Percentiles rank a stretch among this genome's conserved stretches.
These are phyloP conservation scores for Linum tenue DNA, from an alignment of 345 rosid genomes.

Conservation along the genomic window DNA sequence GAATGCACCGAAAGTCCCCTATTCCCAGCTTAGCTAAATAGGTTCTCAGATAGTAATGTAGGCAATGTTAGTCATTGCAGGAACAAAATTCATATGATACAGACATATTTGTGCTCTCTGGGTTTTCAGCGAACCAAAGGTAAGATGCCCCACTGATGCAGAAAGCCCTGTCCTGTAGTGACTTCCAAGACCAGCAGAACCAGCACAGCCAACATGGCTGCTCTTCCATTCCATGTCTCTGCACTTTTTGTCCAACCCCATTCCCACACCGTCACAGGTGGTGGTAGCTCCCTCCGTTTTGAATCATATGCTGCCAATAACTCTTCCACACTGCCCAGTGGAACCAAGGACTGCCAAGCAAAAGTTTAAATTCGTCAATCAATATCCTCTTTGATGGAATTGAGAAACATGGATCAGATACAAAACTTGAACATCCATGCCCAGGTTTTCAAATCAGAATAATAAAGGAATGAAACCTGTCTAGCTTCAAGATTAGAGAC, in stretches of 20 bases:
- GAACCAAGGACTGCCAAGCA: constrained; percentile 72
- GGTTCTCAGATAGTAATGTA: too few relatives aligned
- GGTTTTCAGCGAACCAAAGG: constrained; percentile 40
- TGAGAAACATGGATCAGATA: not conserved
- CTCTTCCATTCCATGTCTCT: constrained; percentile 98
- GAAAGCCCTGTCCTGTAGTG: constrained; percentile 86
- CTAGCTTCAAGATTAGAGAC: constrained; percentile 96
- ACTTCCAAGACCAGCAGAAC: constrained; percentile 78
- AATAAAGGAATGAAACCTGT: constrained; percentile 41
- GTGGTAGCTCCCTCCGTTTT: constrained; percentile 78
- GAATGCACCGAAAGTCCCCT: too few relatives aligned
- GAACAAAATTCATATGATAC: constrained; percentile 17
- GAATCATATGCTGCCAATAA: constrained; percentile 82
- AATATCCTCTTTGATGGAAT: not conserved
- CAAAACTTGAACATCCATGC: too few relatives aligned
- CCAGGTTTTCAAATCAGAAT: too few relatives aligned
- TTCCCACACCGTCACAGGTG: constrained; percentile 93
- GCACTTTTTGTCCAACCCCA: constrained; percentile 99
- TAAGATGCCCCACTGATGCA: constrained; percentile 87
- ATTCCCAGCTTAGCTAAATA: too few relatives aligned
- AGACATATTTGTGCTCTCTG: not conserved
- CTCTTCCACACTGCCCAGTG: constrained; percentile 90
- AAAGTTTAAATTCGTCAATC: constrained; percentile 5
- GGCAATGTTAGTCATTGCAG: not conserved
- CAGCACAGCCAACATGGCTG: constrained; percentile 91